Evolutionary conservation across 805 yeast species (phyloP), one percentile per base, ranked within the genome.

Genomic region (Myxozyma kluyveri): DNA sequence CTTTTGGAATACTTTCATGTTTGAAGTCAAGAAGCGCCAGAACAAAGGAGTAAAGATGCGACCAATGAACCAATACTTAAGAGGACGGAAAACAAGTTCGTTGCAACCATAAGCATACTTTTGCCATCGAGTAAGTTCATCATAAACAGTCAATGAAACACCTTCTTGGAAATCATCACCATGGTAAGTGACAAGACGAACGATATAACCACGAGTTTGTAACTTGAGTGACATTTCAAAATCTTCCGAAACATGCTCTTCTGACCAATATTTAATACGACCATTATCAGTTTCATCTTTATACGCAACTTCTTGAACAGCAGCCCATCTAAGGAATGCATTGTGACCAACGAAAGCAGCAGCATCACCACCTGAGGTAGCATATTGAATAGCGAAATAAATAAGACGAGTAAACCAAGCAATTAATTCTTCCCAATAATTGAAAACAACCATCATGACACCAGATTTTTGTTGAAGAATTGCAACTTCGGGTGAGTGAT

Each of bases 271-370:
- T 48, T 54, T 54, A 27, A 45, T 35, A 10, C 52, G 37, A 9
- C 52, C 52, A 9, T 46, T 42, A 26, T 52, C 56, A 9, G 43
- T 48, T 12, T 50, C 52, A 26, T 46, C 51, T 29, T 26, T 19
- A 21, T 50, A 49, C 36, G 57, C 54, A 33, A 47, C 33, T 36
- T 54, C 55, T 32, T 54, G 58, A n/a, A 54, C 43, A 3, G 58
- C 58, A 3, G 46, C 29, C 58, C 58, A 54, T 5, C 58, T 24
- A 42, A 54, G 35, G 42, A 54, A 54, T 38, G 58, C 55, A 35
- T 54, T 54, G 26, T 54, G 58, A 5, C 58, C 58, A 14, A 50
- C 58, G 21, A 54, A 54, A n/a, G 58, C 54, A 10, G 55, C 58
- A 6, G 42, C 46, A 32, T 54, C 58, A 18, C 58, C 58, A n/a